Evolutionary conservation across 108 stramenopile genomes (phyloP).

Genomic region (Cafeteria roenbergensis): DNA sequence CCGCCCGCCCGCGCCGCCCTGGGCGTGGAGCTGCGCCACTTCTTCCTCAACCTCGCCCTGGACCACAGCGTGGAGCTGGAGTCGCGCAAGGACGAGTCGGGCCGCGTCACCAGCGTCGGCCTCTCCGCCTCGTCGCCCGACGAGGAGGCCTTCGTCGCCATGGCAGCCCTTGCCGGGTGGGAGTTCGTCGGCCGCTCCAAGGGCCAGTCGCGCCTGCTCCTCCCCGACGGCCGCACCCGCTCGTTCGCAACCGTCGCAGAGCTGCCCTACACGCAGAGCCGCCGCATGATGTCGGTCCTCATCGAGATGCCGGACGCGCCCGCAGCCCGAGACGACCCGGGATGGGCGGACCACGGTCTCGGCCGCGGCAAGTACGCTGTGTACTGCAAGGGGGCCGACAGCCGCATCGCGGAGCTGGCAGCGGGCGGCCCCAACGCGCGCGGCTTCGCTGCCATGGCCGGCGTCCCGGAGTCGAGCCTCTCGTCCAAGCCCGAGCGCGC

Average conservation of each 20-base stretch:
- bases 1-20: no score
- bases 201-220: slow-evolving; percentile 4
- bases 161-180: slow-evolving; percentile 38
- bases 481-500: not conserved
- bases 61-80: slow-evolving; percentile 45
- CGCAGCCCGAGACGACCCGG: no score
- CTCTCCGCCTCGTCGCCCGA: slow-evolving; percentile 43
- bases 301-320: slow-evolving; percentile 15
- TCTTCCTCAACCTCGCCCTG: slow-evolving; percentile 18
- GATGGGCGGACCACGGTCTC: no score
- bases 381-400: slow-evolving; percentile 44
- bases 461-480: not conserved
- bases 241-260: not conserved
- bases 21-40: slow-evolving; percentile 1
- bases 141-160: slow-evolving; percentile 47
- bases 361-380: slow-evolving; percentile 25
- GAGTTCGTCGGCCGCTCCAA: slow-evolving; percentile 25
- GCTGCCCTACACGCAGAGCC: slow-evolving; percentile 29
- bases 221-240: not conserved
- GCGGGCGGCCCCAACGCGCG: no score
- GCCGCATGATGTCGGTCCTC: slow-evolving; percentile 39
- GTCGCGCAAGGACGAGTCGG: slow-evolving; percentile 27
- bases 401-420: slow-evolving; percentile 26
- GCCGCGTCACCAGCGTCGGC: not conserved
- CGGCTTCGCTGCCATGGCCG: no score